phyloP scores from a whole-genome alignment of 768 basidiomycete genomes.

The Kwoniella botswanensis region DNA sequence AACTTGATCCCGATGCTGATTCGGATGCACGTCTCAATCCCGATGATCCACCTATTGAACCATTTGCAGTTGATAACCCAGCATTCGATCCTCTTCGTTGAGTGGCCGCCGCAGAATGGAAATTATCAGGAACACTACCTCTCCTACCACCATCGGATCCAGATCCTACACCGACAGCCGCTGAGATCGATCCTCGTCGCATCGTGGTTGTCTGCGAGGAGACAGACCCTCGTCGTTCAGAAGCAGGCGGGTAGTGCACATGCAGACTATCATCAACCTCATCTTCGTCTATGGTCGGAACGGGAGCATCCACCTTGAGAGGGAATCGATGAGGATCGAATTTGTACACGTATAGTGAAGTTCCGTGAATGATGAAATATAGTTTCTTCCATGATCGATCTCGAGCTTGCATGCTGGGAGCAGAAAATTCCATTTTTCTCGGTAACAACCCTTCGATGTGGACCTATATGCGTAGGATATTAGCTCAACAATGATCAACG shows the following conservation, averaged over 20 bases:
- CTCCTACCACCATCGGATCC: conserved; percentile 5
- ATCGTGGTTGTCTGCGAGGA: neutral
- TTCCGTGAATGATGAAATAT: conserved; percentile 89
- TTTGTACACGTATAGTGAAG: conserved; percentile 72
- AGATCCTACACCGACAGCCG: neutral
- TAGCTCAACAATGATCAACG: neutral
- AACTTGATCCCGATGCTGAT: neutral
- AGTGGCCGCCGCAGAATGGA: conserved; percentile 5
- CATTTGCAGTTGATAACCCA: neutral
- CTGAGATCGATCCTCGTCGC: conserved; percentile 20
- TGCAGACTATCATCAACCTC: conserved; percentile 54
- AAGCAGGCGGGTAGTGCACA: conserved; percentile 54
- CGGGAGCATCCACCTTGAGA: conserved; percentile 39
- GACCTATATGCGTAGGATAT: conserved; percentile 57
- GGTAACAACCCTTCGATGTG: conserved; percentile 81
- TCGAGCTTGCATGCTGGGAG: conserved; percentile 81
- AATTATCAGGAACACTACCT: conserved; percentile 18
- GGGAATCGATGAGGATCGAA: conserved; percentile 59
- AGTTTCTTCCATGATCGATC: conserved; percentile 91
- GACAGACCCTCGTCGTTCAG: conserved; percentile 21
- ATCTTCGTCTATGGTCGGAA: conserved; percentile 47
- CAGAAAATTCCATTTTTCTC: conserved; percentile 88
- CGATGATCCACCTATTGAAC: neutral
- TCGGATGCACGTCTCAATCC: conserved; percentile 16
- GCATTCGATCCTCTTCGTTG: conserved; percentile 27